These are phyloP conservation scores for Geotrichum ghanense DNA, from an alignment of 805 yeast genomes.

Conservation along the genomic window DNA sequence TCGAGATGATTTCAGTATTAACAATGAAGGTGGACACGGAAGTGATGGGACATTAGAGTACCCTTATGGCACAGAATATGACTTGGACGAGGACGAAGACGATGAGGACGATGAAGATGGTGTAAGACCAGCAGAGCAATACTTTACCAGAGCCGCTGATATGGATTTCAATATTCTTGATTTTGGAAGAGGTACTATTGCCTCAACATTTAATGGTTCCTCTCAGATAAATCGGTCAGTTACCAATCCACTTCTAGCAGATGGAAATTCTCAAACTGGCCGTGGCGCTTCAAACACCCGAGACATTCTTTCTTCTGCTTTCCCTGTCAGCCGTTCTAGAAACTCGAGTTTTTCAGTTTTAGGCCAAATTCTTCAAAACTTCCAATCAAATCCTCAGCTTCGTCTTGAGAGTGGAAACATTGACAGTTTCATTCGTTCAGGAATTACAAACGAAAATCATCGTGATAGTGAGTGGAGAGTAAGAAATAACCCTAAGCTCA, in stretches of 20 bases:
- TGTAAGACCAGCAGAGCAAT: background rate
- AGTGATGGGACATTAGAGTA: background rate
- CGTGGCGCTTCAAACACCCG: background rate
- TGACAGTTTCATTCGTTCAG: background rate
- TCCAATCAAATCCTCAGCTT: background rate
- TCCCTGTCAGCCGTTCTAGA: background rate
- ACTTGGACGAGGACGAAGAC: conserved; percentile 2
- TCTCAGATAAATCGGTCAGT: background rate
- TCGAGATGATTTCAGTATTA: background rate
- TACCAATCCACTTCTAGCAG: background rate
- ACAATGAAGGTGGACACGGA: background rate
- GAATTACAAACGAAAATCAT: background rate
- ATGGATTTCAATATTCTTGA: conserved; percentile 2
- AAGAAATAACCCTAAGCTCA: conserved; percentile 14
- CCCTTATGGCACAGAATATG: background rate
- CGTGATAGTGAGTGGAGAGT: background rate
- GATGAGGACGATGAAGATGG: conserved; percentile 2
- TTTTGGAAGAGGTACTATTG: conserved; percentile 2
- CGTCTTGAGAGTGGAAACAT: background rate
- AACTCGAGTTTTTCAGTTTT: background rate
- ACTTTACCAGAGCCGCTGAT: background rate
- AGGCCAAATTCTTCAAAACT: background rate
- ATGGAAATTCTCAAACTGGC: background rate
- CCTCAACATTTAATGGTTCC: background rate
- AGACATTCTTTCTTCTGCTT: background rate